A percentile compares a stretch with the other conserved stretches of the same genome.
phyloP scores from a whole-genome alignment of 495 filamentous ascomycete species.

The Xylaria flabelliformis region DNA sequence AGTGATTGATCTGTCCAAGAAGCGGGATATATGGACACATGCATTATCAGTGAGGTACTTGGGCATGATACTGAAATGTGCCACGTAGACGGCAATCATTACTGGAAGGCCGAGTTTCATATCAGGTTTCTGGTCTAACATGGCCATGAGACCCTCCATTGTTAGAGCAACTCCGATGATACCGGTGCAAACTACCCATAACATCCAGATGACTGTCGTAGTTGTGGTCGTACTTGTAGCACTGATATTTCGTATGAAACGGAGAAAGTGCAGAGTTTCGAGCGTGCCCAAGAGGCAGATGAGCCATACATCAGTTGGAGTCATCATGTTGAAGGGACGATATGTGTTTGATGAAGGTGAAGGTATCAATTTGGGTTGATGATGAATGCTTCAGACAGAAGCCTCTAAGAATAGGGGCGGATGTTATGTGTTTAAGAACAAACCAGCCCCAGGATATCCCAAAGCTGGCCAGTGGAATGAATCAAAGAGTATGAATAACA shows the following conservation, averaged over 20 bases:
- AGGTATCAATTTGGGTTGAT: not conserved
- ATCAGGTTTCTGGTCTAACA: not conserved
- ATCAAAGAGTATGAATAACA: constrained; percentile 1
- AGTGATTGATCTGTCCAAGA: not conserved
- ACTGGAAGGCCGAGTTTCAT: constrained; percentile 8
- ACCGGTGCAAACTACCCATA: not conserved
- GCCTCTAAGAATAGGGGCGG: not conserved
- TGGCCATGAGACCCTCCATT: constrained; percentile 7
- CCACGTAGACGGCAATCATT: not conserved
- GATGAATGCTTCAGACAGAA: not conserved
- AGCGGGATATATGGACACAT: not conserved
- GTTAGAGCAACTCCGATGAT: not conserved
- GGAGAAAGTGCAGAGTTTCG: not conserved
- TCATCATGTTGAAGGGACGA: not conserved
- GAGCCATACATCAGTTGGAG: not conserved
- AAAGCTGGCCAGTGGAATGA: not conserved
- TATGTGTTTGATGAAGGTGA: not conserved
- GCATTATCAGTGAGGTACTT: constrained; percentile 1
- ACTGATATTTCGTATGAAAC: not conserved
- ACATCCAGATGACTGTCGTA: not conserved
- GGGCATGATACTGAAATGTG: constrained; percentile 3
- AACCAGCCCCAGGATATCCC: not conserved
- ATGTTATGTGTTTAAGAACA: not conserved
- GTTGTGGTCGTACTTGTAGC: not conserved
- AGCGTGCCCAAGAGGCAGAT: constrained; percentile 3